Evolutionary conservation across 768 basidiomycete species (phyloP), one percentile per base, ranked within the genome.

Genomic region (Baorangia bicolor): DNA sequence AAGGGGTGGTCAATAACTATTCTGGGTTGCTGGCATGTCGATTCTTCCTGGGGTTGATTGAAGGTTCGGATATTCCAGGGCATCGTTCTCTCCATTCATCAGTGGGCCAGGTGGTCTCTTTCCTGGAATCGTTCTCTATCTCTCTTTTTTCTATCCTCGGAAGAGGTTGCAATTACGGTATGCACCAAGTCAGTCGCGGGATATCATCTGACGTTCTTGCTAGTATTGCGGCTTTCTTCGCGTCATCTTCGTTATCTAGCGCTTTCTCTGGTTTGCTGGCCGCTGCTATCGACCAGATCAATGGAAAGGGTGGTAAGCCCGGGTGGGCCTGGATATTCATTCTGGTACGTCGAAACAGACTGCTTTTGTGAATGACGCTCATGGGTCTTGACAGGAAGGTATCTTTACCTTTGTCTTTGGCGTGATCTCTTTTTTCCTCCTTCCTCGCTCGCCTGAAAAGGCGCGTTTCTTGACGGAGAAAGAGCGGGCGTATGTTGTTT

Each of bases 271-370:
- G 87, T 40, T 69, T 88, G 8, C 75, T 89, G 2, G 85, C 86
- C 1, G 74, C 82, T 31, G 84, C 76, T 1, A 85, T 89, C 47
- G 63, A 75, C n/a, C 68, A 82, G 14, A 82, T 89, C 75, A 67
- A 84, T 42, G 81, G 81, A 13, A 68, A 76, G 9, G 71, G 71
- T 2, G 80, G 82, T 6, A 76, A 71, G 50, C 73, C 79, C 2
- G 86, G 82, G 0, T 88, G 86, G 86, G 73, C 79, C 33, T 86
- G 82, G 84, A 77, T 84, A 59, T 82, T 83, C 59, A 81, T 83
- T 37, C 39, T 82, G 18, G 80, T 81, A 65, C 2, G 68, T 56
- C 2, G 5, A 38, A 38, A 4, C 4, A 7, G 3, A 42, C 38
- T 18, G 1, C 2, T 10, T 10, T 39, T 27, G 2, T 21, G 10